phyloP scores from a whole-genome alignment of 495 filamentous ascomycete genomes.

The Talaromyces wortmannii region DNA sequence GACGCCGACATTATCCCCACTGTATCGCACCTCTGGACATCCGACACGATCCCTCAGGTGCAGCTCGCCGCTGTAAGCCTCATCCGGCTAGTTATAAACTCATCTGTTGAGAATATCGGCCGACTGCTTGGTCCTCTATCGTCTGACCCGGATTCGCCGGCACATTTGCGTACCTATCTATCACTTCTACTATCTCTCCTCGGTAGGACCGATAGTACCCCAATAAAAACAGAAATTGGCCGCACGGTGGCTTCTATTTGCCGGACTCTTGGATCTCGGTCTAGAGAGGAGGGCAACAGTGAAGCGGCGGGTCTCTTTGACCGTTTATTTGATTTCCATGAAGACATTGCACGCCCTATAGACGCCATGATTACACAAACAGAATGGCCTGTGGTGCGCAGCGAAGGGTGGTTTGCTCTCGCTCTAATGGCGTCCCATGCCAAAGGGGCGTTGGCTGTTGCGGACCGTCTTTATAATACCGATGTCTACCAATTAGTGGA shows the following conservation, averaged over 20 bases:
- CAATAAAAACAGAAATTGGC: slow-evolving; percentile 68
- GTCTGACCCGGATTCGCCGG: slow-evolving; percentile 28
- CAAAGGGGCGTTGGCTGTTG: slow-evolving; percentile 44
- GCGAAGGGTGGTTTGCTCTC: slow-evolving; percentile 69
- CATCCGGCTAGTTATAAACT: slow-evolving; percentile 55
- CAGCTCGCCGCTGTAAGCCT: slow-evolving; percentile 65
- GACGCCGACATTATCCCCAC: slow-evolving; percentile 41
- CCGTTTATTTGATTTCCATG: slow-evolving; percentile 45
- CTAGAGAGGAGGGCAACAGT: slow-evolving; percentile 19
- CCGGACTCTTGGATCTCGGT: slow-evolving; percentile 45
- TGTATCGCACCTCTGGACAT: slow-evolving; percentile 54
- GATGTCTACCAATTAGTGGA: slow-evolving; percentile 41
- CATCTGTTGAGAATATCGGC: slow-evolving; percentile 50
- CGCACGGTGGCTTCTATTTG: slow-evolving; percentile 59
- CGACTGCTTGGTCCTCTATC: slow-evolving; percentile 34
- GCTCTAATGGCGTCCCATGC: slow-evolving; percentile 56
- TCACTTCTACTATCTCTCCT: slow-evolving; percentile 54
- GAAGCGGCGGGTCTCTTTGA: slow-evolving; percentile 22
- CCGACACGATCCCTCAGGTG: slow-evolving; percentile 57
- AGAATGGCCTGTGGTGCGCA: slow-evolving; percentile 62
- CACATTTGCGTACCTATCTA: slow-evolving; percentile 42
- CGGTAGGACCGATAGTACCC: slow-evolving; percentile 48
- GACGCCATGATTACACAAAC: slow-evolving; percentile 57
- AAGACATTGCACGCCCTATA: slow-evolving; percentile 46
- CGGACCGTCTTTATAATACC: slow-evolving; percentile 39